Evolutionary conservation across 2,329 filamentous ascomycete species (phyloP), one percentile per base, ranked within the genome.

Genomic region (Fusarium heterosporum): DNA sequence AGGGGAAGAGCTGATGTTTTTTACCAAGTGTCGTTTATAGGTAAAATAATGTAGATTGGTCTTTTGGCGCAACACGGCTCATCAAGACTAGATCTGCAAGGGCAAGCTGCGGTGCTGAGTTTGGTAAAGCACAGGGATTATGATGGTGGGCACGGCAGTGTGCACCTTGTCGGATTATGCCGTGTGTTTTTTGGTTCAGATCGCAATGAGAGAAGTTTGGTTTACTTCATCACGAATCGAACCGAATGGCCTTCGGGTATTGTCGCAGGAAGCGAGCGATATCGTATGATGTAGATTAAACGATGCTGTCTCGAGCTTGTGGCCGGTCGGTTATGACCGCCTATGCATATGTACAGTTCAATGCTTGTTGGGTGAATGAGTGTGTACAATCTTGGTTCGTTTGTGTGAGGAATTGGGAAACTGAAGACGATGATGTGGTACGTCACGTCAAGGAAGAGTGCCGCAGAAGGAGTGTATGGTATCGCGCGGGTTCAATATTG

Each of bases 211-310:
- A 43, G 32, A 28, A 39, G 53, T 22, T 36, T 69, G 38, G 34
- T 67, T 69, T 58, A 69, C 66, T 63, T 60, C 66, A 69, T 69
- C 25, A 48, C 57, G 53, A 41, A 64, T n/a, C 49, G 34, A 32
- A 13, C 30, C 47, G 30, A 61, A 68, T 36, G 54, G n/a, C 16
- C 28, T 43, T 34, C 39, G 30, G 32, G 14, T 50, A 38, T 51
- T 28, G 54, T 65, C 48, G 61, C 65, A 52, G 38, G 48, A 68
- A 60, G 65, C 55, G 64, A 54, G 53, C 22, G 53, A 51, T 55
- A 30, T 34, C 47, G 47, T 55, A 62, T n/a, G 41, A 58, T 66
- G 34, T 30, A 49, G 53, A 28, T 41, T 40, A 38, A 55, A 47
- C 22, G 46, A 66, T 66, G 45, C 39, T 58, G 61, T 51, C 39